Evolutionary conservation across 1,139 yeast genomes (phyloP).

Genomic region (Diutina mesorugosa): DNA sequence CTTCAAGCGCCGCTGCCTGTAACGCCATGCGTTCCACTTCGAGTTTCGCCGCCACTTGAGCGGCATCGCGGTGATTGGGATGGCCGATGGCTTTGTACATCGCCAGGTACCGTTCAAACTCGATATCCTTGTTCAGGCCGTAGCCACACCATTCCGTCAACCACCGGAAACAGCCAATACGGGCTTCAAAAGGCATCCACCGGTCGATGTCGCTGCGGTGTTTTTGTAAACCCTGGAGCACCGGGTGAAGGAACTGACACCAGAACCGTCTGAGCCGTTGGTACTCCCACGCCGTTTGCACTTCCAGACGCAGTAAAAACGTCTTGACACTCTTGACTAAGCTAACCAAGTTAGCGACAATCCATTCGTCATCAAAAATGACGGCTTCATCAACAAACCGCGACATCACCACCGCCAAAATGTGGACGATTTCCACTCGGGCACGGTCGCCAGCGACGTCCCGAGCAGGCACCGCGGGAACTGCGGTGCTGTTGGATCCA

Average conservation of each 20-base stretch:
- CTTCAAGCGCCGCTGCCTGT: constrained; percentile 60
- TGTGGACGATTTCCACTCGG: constrained; percentile 69
- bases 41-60: constrained; percentile 58
- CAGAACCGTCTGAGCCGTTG: constrained; percentile 73
- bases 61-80: constrained; percentile 27
- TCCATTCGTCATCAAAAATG: constrained; percentile 56
- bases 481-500: not conserved
- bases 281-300: constrained; percentile 59
- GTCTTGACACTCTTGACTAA: constrained; percentile 55
- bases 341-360: constrained; percentile 48
- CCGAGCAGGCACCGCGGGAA: constrained; percentile 11
- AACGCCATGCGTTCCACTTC: constrained; percentile 71
- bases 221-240: constrained; percentile 35
- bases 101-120: constrained; percentile 52
- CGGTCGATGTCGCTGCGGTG: constrained; percentile 19
- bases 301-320: constrained; percentile 42
- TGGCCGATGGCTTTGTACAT: constrained; percentile 35
- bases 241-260: constrained; percentile 62
- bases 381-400: constrained; percentile 41
- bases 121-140: constrained; percentile 50
- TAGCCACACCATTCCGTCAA: constrained; percentile 90
- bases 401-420: constrained; percentile 56
- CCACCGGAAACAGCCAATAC: constrained; percentile 71
- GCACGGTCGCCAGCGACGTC: constrained; percentile 34
- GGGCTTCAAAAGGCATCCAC: constrained; percentile 76